Evolutionary conservation across 805 yeast genomes (phyloP).

Genomic region (Priceomyces haplophilus): DNA sequence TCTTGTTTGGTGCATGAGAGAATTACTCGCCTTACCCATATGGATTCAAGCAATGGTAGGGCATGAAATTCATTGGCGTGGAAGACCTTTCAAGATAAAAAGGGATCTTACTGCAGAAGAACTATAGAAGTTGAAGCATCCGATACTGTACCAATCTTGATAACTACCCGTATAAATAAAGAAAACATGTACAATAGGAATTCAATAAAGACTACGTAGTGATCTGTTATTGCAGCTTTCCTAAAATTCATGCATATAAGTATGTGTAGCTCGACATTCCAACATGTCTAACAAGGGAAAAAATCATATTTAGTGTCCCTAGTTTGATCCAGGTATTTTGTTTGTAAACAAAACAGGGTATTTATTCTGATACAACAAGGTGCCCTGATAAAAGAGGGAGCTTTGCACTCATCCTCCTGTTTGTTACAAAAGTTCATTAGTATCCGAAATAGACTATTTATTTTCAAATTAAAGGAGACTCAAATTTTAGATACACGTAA

Average conservation of each 20-base stretch:
- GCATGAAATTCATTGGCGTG: slow-evolving; percentile 74
- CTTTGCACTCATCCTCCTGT: not conserved
- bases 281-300: slow-evolving; percentile 1
- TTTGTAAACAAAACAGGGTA: not conserved
- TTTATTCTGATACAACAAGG: not conserved
- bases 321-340: not conserved
- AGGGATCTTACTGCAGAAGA: slow-evolving; percentile 78
- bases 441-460: not conserved
- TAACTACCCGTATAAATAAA: not conserved
- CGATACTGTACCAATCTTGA: not conserved
- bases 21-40: slow-evolving; percentile 72
- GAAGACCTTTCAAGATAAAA: slow-evolving; percentile 68
- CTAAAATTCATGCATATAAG: not conserved
- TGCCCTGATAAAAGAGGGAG: not conserved
- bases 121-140: slow-evolving; percentile 6
- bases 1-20: slow-evolving; percentile 63
- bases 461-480: not conserved
- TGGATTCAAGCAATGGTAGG: slow-evolving; percentile 83
- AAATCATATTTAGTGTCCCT: not conserved
- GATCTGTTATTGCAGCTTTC: not conserved
- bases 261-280: slow-evolving; percentile 1
- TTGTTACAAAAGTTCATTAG: not conserved
- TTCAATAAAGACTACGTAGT: not conserved
- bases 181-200: not conserved
- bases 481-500: not conserved